Base-by-base conservation (phyloP, 1,139 yeast genomes). In the Magnusiomyces suaveolens region DNA sequence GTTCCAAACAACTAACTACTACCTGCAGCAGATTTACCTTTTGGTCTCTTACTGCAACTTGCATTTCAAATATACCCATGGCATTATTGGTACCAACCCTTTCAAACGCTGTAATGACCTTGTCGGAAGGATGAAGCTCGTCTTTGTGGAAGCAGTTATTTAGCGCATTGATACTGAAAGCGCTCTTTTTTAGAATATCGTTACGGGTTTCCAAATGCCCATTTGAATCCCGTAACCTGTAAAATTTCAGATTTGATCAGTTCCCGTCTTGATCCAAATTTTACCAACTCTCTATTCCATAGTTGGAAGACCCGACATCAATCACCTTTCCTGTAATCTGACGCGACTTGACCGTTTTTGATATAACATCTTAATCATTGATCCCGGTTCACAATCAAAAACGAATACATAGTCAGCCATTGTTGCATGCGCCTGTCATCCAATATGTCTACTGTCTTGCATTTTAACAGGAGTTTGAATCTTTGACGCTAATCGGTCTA, bases 361-460 rank as follows among this genome's bases (percentile, higher is more conserved):
- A n/a, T n/a, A 74, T 62, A 92, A 75, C 53, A 88, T 74, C 48
- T 79, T 79, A 62, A 87, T 81, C 96, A 94, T 89, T 60, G 76
- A 74, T 48, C 82, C 94, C n/a, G 85, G 83, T 65, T 90, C 96
- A 53, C 79, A 71, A 67, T 90, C 89, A 75, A 92, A 92, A 1
- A 89, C 96, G 1, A 96, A 84, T 1, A 97, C 95, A 69, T 92
- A 97, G 69, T 92, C 92, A 73, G 90, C 81, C 74, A 92, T 78
- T 3, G 94, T 80, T 67, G 87, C 82, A 88, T 90, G 69, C 86
- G 89, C 69, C 89, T 92, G 14, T 98, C 98, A 47, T 98, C 98
- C 55, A 92, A 71, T 52, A 81, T 75, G 54, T 88, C 89, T 60
- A 92, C 74, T 41, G 79, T 85, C 85, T 62, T 87, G 77, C 88